These are phyloP conservation scores for Geotrichum carabidarum DNA, from an alignment of 1,139 yeast species.

Conservation along the genomic window DNA sequence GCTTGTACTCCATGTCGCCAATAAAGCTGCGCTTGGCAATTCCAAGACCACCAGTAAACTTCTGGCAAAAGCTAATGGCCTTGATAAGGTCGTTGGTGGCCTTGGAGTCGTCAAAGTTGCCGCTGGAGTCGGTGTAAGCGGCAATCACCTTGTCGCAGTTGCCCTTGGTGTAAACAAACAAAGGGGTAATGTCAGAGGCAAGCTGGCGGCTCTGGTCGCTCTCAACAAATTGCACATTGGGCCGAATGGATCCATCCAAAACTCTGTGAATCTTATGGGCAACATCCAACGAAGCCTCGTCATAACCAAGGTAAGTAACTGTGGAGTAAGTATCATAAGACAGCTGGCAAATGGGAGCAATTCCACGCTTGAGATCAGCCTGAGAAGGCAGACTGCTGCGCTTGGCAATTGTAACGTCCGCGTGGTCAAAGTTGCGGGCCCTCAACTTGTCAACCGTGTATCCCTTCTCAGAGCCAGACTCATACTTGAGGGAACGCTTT, in stretches of 20 bases:
- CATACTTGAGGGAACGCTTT: not conserved
- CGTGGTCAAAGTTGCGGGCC: conserved; percentile 5
- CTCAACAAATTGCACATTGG: not conserved
- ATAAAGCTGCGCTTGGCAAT: not conserved
- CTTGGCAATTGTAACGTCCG: not conserved
- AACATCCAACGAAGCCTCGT: conserved; percentile 8
- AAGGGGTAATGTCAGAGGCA: conserved; percentile 10
- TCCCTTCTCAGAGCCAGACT: not conserved
- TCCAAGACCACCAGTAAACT: not conserved
- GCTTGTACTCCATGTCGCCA: not conserved
- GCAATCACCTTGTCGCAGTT: not conserved
- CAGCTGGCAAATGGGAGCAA: conserved; percentile 2
- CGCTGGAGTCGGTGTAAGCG: conserved; percentile 6
- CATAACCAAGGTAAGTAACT: not conserved
- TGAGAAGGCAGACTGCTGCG: conserved; percentile 8
- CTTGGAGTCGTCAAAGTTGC: conserved; percentile 8
- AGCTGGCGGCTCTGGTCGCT: conserved; percentile 7
- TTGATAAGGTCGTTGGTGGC: conserved; percentile 11
- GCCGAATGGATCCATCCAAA: conserved; percentile 2
- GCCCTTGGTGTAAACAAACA: conserved; percentile 2
- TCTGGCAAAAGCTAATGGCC: conserved; percentile 1
- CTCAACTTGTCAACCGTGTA: conserved; percentile 1
- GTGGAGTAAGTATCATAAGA: not conserved
- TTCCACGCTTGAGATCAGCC: conserved; percentile 10
- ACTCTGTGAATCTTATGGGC: conserved; percentile 5